Base-by-base conservation (phyloP, 768 basidiomycete species). In the Russula olivacea region DNA sequence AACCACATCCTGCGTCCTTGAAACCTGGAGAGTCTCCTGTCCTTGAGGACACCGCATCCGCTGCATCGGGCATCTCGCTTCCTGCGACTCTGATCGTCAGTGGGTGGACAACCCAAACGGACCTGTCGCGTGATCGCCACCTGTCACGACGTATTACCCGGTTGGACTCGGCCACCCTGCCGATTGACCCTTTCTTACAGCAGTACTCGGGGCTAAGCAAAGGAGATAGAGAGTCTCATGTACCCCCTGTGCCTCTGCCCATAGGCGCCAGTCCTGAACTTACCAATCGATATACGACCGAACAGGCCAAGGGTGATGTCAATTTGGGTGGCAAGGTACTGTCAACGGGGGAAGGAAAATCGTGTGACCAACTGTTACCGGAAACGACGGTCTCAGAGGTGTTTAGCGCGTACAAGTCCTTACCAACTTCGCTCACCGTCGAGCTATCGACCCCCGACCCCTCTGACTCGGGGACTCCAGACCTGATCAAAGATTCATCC, bases 151-250 rank as follows among this genome's bases (percentile, higher is more conserved):
- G 55, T 25, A 64, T 64, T 21, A 61, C 65, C 19, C 67, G 67
- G 6, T 30, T 55, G 23, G 67, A 68, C 51, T 68, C 67, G 1
- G 67, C 65, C 15, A 68, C 65, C 6, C 41, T 68, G 12, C 67
- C 67, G 7, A 14, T 25, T 4, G 65, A 47, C 7, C 52, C 47
- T 38, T 32, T 59, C 19, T 40, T 53, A 52, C n/a, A 55, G 45
- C 49, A 34, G 36, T 21, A 14, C 28, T 21, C 17, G 0, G 30
- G 28, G 10, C 48, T 41, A n/a, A 30, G 40, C 28, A 55, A 25
- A 14, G 23, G 55, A 28, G 65, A 60, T 47, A 43, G 30, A 19
- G 51, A 28, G 30, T 41, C 34, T 23, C 41, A 21, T 25, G 40
- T 58, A 32, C 36, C 2, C 59, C 56, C 15, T 63, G 32, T 17